phyloP scores from a whole-genome alignment of 1,284 basidiomycete genomes.

The Phaffia rhodozyma region DNA sequence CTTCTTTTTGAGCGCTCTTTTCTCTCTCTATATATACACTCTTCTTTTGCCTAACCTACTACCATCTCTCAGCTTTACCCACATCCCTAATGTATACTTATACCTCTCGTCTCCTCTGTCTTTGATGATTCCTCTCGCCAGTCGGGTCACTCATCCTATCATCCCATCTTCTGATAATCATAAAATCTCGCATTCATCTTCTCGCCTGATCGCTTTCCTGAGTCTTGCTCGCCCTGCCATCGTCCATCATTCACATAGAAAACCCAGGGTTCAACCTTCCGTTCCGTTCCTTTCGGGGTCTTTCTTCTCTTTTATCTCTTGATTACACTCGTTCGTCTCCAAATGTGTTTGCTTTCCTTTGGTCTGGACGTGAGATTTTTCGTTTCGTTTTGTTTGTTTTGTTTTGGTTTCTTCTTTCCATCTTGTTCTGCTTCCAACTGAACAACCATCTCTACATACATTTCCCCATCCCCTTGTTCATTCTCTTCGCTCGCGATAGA shows the following conservation, averaged over 20 bases:
- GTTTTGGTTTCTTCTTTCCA: background rate
- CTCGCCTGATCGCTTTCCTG: background rate
- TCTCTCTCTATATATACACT: no score
- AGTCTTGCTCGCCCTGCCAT: background rate
- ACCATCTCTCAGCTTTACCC: no score
- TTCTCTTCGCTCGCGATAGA: no score
- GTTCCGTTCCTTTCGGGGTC: background rate
- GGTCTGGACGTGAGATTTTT: no score
- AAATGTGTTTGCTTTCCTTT: background rate
- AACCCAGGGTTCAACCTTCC: no score
- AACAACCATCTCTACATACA: no score
- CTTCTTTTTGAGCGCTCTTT: no score
- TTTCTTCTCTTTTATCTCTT: background rate
- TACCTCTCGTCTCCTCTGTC: background rate
- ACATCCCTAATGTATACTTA: no score
- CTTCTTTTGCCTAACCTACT: no score
- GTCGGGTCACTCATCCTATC: no score
- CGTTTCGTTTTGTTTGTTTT: background rate
- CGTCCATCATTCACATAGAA: background rate
- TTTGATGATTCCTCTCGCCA: background rate
- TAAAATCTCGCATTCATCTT: background rate
- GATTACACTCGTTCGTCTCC: background rate
- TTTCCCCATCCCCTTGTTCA: no score
- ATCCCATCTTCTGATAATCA: no score
- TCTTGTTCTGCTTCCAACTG: background rate